Percentiles rank a stretch among this genome's conserved stretches.
These are phyloP conservation scores for Nitzschia inconspicua DNA, from an alignment of 108 stramenopile genomes.

Conservation along the genomic window DNA sequence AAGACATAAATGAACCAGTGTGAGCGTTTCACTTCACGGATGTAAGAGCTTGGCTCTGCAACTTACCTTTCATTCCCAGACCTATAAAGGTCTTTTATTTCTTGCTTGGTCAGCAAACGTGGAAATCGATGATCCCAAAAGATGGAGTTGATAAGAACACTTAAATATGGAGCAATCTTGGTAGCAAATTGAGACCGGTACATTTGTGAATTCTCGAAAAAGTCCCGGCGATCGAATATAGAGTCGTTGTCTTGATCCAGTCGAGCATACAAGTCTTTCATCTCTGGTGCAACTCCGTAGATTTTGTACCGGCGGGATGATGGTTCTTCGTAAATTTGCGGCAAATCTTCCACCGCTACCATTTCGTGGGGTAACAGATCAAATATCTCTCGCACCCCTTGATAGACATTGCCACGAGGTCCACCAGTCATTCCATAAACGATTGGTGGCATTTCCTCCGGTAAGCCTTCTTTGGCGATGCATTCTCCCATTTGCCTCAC, in stretches of 20 bases:
- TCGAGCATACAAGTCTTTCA: conserved; percentile 39
- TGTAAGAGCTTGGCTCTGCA: neutral
- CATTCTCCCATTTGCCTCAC: conserved; percentile 43
- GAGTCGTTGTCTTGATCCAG: neutral
- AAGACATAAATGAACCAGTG: neutral
- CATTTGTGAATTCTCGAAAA: conserved; percentile 50
- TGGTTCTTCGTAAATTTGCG: neutral
- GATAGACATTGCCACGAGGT: conserved; percentile 61
- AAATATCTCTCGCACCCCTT: conserved; percentile 76
- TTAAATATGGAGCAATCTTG: conserved; percentile 54
- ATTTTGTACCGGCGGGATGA: conserved; percentile 18
- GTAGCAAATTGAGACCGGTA: conserved; percentile 67
- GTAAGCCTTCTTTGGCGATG: conserved; percentile 53
- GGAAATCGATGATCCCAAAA: conserved; percentile 90
- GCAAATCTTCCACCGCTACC: conserved; percentile 60
- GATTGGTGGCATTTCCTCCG: conserved; percentile 44
- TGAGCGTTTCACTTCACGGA: neutral
- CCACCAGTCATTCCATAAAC: conserved; percentile 73
- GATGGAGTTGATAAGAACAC: conserved; percentile 72
- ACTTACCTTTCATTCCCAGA: conserved; percentile 37
- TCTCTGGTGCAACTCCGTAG: conserved; percentile 48
- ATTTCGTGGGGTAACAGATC: conserved; percentile 74
- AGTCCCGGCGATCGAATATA: conserved; percentile 61
- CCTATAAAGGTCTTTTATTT: conserved; percentile 43
- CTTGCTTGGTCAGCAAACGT: conserved; percentile 61